Evolutionary conservation across 345 rosid genomes (phyloP), one percentile per base, ranked within the genome.

Genomic region (Euphorbia lathyris): DNA sequence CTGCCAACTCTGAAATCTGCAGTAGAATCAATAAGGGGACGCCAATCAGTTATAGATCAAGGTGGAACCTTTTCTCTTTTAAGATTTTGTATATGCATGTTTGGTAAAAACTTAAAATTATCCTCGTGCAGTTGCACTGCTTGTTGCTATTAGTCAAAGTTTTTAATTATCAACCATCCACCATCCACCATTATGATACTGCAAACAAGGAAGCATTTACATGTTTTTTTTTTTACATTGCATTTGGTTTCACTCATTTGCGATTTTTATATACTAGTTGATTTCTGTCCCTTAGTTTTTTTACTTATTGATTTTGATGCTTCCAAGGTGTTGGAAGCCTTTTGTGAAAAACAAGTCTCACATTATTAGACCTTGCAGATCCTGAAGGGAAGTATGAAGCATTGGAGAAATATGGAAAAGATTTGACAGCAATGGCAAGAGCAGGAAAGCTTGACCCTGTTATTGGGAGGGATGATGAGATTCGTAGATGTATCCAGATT

Each of bases 331-430:
- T 48, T 59, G 57, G 26, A 47, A 29, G 20, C 36, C 22, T 50
- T 6, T 3, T 9, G 38, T 23, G 5, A 27, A 23, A 47, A 59
- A 36, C 22, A 55, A 58, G 32, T 55, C 74, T 80, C 26, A 70
- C 51, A 43, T 52, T 43, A 8, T 55, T 40, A 52, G 45, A 74
- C 62, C 56, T 63, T 75, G 45, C 84, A 96, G 99, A 92, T 82
- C 98, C 98, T 65, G 99, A 96, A 79, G 98, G 97, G 5, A 96
- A 92, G 88, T 92, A 96, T 38, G 99, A 96, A 83, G 92, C 97
- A 66, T 63, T 96, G 64, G 98, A 90, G 70, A 96, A 89, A 78
- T 96, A 96, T 79, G 99, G 99, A 29, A 92, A 90, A 74, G 99
- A 96, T 81, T 75, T 96, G 80, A 96, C 99, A 13, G 97, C 96